phyloP scores from a whole-genome alignment of 352 stramenopile species.

The Phytophthora syringae region DNA sequence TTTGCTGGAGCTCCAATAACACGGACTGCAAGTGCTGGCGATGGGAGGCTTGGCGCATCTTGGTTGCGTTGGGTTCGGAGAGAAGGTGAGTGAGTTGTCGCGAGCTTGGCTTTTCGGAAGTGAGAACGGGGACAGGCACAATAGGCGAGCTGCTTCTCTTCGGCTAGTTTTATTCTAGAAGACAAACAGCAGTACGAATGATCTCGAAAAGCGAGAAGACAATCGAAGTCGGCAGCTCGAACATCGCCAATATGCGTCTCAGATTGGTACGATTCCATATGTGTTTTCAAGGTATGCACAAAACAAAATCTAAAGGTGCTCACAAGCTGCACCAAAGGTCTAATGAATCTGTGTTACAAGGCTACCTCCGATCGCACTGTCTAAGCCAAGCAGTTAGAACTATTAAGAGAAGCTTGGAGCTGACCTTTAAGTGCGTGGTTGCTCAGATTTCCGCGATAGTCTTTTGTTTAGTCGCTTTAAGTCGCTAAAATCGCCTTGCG shows the following conservation, averaged over 20 bases:
- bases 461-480: too few species aligned
- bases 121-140: neutral
- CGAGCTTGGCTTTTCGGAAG: neutral
- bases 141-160: neutral
- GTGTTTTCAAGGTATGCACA: neutral
- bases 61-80: neutral
- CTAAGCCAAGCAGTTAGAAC: too few species aligned
- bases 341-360: too few species aligned
- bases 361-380: too few species aligned
- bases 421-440: too few species aligned
- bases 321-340: too few species aligned
- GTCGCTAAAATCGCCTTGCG: too few species aligned
- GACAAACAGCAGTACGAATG: neutral
- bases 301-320: neutral
- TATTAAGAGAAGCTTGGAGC: too few species aligned
- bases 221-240: neutral
- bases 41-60: neutral
- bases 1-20: neutral
- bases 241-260: neutral
- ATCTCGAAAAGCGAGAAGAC: conserved; percentile 6
- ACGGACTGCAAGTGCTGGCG: neutral
- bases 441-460: too few species aligned
- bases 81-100: neutral
- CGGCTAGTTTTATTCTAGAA: neutral
- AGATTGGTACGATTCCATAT: neutral